A percentile compares a stretch with the other conserved stretches of the same genome.
Evolutionary conservation across 1,284 basidiomycete genomes (phyloP).

Genomic region (Kalmanozyma brasiliensis): DNA sequence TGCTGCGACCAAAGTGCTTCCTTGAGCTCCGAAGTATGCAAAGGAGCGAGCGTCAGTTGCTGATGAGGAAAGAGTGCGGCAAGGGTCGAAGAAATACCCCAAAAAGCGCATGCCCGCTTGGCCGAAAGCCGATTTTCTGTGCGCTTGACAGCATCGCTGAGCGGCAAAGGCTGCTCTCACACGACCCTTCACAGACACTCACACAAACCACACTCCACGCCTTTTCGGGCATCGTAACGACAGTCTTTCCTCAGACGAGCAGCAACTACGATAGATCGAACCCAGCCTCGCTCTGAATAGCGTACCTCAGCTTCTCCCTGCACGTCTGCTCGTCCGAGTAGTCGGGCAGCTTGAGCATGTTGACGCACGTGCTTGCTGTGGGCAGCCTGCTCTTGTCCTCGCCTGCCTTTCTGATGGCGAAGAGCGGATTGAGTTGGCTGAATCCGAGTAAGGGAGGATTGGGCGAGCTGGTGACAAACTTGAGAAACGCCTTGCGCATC

Average conservation of each 20-base stretch:
- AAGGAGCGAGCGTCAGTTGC: too few relatives aligned
- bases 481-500: constrained; percentile 55
- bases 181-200: not conserved
- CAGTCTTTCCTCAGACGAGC: not conserved
- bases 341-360: constrained; percentile 65
- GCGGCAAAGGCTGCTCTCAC: constrained; percentile 3
- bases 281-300: constrained; percentile 63
- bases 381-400: constrained; percentile 62
- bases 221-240: too few relatives aligned
- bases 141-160: not conserved
- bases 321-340: constrained; percentile 55
- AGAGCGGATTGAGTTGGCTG: constrained; percentile 61
- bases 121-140: constrained; percentile 26
- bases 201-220: too few relatives aligned
- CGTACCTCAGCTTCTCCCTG: constrained; percentile 62
- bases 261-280: constrained; percentile 61
- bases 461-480: constrained; percentile 66
- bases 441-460: constrained; percentile 66
- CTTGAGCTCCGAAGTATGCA: too few relatives aligned
- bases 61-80: not conserved
- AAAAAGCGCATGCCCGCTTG: not conserved
- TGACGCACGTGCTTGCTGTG: constrained; percentile 66
- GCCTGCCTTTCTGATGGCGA: constrained; percentile 60
- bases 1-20: too few relatives aligned
- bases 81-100: not conserved